A percentile compares a stretch with the other conserved stretches of the same genome.
phyloP scores from a whole-genome alignment of 2,329 filamentous ascomycete genomes.

The Tolypocladium album region DNA sequence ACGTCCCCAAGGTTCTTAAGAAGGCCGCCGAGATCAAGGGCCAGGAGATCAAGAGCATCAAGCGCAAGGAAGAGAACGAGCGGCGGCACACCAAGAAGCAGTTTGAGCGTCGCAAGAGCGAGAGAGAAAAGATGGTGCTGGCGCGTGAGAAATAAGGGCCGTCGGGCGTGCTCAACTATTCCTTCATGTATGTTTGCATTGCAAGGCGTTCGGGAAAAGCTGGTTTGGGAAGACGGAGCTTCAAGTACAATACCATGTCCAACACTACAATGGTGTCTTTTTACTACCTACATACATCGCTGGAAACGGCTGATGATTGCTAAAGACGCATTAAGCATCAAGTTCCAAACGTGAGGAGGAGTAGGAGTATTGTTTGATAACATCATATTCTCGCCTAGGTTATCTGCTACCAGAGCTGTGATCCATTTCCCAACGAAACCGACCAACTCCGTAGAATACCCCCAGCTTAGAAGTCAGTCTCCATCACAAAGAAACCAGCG shows the following conservation, averaged over 20 bases:
- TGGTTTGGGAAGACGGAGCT: not conserved
- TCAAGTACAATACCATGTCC: not conserved
- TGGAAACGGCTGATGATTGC: not conserved
- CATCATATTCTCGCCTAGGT: not conserved
- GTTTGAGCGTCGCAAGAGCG: constrained; percentile 58
- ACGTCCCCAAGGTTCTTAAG: constrained; percentile 87
- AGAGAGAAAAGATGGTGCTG: constrained; percentile 90
- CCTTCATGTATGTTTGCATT: not conserved
- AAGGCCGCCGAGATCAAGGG: constrained; percentile 92
- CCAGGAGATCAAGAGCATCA: constrained; percentile 78
- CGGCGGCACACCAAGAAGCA: constrained; percentile 83
- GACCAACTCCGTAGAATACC: not conserved
- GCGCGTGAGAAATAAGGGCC: constrained; percentile 43
- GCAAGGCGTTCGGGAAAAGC: not conserved
- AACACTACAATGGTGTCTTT: not conserved
- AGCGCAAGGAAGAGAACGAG: constrained; percentile 88
- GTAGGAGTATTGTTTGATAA: not conserved
- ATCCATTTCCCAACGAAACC: not conserved
- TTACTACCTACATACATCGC: not conserved
- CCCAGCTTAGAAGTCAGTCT: not conserved
- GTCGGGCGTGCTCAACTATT: not conserved
- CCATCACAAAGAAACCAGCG: not conserved
- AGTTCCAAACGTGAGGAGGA: not conserved
- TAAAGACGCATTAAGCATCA: not conserved
- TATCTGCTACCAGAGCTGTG: not conserved